phyloP scores from a whole-genome alignment of 202 grass and related monocot genomes.

The Schoenoplectus triqueter region DNA sequence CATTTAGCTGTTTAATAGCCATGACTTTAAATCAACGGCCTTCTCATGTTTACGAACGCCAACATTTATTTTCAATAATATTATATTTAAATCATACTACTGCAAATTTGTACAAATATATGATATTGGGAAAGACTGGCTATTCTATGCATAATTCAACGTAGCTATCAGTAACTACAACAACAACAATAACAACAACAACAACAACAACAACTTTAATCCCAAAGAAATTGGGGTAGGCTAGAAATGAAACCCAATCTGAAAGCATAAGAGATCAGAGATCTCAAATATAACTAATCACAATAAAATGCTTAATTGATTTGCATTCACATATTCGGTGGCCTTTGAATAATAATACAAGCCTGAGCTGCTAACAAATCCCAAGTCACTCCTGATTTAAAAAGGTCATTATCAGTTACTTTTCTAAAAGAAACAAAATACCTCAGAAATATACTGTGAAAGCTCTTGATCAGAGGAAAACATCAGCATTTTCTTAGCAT shows the following conservation, averaged over 20 bases:
- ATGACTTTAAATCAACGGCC: background rate
- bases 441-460: conserved; percentile 73
- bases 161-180: background rate
- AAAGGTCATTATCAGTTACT: conserved; percentile 1
- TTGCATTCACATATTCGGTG: background rate
- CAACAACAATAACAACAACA: no score
- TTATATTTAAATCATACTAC: background rate
- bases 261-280: no score
- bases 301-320: background rate
- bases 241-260: no score
- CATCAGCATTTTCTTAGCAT: conserved; percentile 69
- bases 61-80: background rate
- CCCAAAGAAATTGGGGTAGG: no score
- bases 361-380: background rate
- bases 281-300: no score
- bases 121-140: background rate
- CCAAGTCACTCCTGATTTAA: background rate
- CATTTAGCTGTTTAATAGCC: background rate
- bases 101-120: background rate
- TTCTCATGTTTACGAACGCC: background rate
- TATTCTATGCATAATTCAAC: background rate
- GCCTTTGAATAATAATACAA: background rate
- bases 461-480: conserved; percentile 69
- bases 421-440: conserved; percentile 19
- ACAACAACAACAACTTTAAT: no score